phyloP scores from a whole-genome alignment of 164 flowering plant species.

The Dillenia suffruticosa region DNA sequence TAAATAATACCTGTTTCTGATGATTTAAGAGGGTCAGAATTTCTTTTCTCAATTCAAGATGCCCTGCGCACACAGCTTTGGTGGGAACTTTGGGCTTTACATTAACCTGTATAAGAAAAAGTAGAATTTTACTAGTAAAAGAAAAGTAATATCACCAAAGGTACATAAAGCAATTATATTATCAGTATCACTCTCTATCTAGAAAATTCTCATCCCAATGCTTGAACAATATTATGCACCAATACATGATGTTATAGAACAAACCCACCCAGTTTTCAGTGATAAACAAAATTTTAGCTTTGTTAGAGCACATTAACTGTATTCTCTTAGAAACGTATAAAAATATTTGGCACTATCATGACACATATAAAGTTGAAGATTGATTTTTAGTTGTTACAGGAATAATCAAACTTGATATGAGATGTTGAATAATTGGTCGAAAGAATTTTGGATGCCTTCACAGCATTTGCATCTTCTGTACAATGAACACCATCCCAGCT shows the following conservation, averaged over 20 bases:
- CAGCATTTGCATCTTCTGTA: constrained; percentile 53
- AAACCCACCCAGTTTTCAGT: too few relatives aligned
- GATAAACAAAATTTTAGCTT: too few relatives aligned
- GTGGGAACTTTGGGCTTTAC: constrained; percentile 93
- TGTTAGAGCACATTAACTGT: too few relatives aligned
- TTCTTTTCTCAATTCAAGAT: constrained; percentile 90
- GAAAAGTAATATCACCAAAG: too few relatives aligned
- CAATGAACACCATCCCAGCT: constrained; percentile 75
- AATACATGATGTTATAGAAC: too few relatives aligned
- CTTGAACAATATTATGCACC: too few relatives aligned
- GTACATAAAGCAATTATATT: too few relatives aligned
- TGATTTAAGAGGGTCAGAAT: constrained; percentile 82
- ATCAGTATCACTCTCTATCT: too few relatives aligned
- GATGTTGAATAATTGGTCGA: constrained; percentile 45
- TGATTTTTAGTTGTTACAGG: constrained; percentile 14
- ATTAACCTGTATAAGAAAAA: constrained; percentile 52
- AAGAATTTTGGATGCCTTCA: constrained; percentile 40
- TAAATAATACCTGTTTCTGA: constrained; percentile 76
- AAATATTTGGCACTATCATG: too few relatives aligned
- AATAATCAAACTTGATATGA: constrained; percentile 22
- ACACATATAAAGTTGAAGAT: too few relatives aligned
- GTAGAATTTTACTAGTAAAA: background rate
- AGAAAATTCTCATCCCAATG: too few relatives aligned
- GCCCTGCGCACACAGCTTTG: constrained; percentile 85
- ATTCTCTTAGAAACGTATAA: too few relatives aligned